A percentile compares a stretch with the other conserved stretches of the same genome.
phyloP scores from a whole-genome alignment of 305 asterid species.

The Rubia balearica region DNA sequence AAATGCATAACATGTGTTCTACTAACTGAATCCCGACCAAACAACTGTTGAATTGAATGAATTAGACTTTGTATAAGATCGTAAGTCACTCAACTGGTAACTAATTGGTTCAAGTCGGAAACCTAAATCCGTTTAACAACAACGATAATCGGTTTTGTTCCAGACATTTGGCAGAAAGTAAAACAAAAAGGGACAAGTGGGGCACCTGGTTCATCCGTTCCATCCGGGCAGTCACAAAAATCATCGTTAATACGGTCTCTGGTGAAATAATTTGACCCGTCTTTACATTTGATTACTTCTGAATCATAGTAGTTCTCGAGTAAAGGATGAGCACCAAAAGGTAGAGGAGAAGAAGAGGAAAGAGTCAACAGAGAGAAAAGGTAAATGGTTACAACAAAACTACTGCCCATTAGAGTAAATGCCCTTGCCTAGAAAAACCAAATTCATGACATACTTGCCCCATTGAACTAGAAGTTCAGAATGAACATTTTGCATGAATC shows the following conservation, averaged over 20 bases:
- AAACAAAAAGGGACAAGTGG: background rate
- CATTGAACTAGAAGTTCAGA: constrained; percentile 21
- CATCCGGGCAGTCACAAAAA: constrained; percentile 84
- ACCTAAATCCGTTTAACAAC: background rate
- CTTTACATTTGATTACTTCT: constrained; percentile 68
- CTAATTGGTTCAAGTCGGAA: background rate
- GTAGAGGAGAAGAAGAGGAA: constrained; percentile 34
- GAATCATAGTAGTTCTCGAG: constrained; percentile 53
- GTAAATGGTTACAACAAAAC: constrained; percentile 22
- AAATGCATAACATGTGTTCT: background rate
- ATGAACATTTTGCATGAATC: constrained; percentile 33
- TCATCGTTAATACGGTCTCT: constrained; percentile 71
- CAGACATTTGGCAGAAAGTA: background rate
- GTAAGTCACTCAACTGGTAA: background rate
- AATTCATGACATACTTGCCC: constrained; percentile 30
- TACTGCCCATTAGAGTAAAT: background rate
- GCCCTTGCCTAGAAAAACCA: background rate
- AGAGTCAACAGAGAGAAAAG: constrained; percentile 22
- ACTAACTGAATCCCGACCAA: background rate
- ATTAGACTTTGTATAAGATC: too few species aligned
- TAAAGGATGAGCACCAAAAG: constrained; percentile 69
- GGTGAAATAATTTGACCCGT: constrained; percentile 66
- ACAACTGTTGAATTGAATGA: background rate
- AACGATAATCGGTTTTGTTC: background rate
- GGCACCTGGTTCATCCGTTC: constrained; percentile 88